Evolutionary conservation across 2,329 filamentous ascomycete species (phyloP), one percentile per base, ranked within the genome.

Genomic region (Pseudodiploospora longispora): DNA sequence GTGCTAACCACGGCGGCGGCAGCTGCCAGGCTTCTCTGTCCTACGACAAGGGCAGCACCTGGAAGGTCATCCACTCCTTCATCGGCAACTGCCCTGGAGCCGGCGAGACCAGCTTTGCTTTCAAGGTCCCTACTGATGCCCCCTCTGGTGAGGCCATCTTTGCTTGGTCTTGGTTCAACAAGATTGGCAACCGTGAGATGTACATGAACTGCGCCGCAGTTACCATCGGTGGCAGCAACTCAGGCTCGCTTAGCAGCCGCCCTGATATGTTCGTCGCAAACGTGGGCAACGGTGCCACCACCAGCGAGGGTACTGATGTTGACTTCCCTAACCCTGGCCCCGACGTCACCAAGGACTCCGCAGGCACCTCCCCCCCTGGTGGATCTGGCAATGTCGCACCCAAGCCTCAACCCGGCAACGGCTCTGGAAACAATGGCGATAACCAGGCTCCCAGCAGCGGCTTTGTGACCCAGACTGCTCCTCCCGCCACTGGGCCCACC

Each of bases 191-290:
- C 66, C 76, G 86, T 39, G 86, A 91, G 62, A 86, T 85, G 77
- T 93, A 93, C 74, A 88, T 88, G 83, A 87, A 88, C 66, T 93
- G 87, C 58, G 85, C 86, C 6, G 71, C 76, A 41, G 75, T 90
- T 54, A 78, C 75, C 49, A 80, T 89, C 58, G 64, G 60, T 43
- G 63, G 64, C 29, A 61, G 63, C 40, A 57, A 58, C 43, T 34
- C 51, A 4, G 43, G 30, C 5, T 41, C 69, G 39, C 79, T 86
- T 59, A 65, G 68, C 46, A 60, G 62, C 36, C 78, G 84, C 1
- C 85, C 86, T 1, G 63, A 72, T 38, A 76, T 89, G 62, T 89
- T 87, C 59, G 72, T 83, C 42, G 84, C 82, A 64, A 89, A 89
- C 60, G 64, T 87, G 41, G 65, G 63, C 38, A 75, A 77, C 42